phyloP scores from a whole-genome alignment of 2,329 filamentous ascomycete species.

The Zopfia rhizophila region DNA sequence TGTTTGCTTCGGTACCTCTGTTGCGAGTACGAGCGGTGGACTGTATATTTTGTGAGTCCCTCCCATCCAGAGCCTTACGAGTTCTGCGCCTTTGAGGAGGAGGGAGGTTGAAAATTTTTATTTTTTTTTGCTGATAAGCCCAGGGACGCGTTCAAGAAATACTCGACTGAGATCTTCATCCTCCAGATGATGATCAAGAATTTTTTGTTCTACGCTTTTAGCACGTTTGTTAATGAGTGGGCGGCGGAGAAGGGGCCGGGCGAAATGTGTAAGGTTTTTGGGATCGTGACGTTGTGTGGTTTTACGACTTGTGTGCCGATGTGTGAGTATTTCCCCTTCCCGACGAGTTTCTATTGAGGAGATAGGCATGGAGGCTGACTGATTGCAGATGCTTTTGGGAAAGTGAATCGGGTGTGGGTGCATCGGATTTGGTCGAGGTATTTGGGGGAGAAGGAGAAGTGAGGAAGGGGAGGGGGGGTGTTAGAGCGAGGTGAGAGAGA shows the following conservation, averaged over 20 bases:
- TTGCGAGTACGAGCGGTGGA: slow-evolving; percentile 37
- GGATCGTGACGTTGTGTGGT: slow-evolving; percentile 39
- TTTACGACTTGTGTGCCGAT: slow-evolving; percentile 46
- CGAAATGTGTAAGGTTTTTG: slow-evolving; percentile 39
- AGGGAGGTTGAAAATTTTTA: not conserved
- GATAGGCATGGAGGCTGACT: not conserved
- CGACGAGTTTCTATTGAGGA: not conserved
- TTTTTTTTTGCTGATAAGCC: not conserved
- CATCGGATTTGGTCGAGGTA: slow-evolving; percentile 24
- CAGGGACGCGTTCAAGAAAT: slow-evolving; percentile 42
- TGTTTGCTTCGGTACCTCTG: slow-evolving; percentile 30
- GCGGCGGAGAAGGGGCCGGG: slow-evolving; percentile 34
- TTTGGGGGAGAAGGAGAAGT: slow-evolving; percentile 21
- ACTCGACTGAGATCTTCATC: slow-evolving; percentile 46
- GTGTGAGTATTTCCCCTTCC: slow-evolving; percentile 43
- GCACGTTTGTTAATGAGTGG: slow-evolving; percentile 46
- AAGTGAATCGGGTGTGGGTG: slow-evolving; percentile 28
- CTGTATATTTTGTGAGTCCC: slow-evolving; percentile 46
- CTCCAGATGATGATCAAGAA: slow-evolving; percentile 51
- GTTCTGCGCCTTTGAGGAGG: not conserved
- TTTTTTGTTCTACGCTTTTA: slow-evolving; percentile 48
- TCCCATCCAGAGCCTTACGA: no score
- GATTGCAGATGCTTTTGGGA: slow-evolving; percentile 28
- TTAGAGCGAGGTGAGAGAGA: no score
- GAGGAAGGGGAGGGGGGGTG: no score